Evolutionary conservation across 2,329 filamentous ascomycete genomes (phyloP).

Genomic region (Ophiobolus disseminans): DNA sequence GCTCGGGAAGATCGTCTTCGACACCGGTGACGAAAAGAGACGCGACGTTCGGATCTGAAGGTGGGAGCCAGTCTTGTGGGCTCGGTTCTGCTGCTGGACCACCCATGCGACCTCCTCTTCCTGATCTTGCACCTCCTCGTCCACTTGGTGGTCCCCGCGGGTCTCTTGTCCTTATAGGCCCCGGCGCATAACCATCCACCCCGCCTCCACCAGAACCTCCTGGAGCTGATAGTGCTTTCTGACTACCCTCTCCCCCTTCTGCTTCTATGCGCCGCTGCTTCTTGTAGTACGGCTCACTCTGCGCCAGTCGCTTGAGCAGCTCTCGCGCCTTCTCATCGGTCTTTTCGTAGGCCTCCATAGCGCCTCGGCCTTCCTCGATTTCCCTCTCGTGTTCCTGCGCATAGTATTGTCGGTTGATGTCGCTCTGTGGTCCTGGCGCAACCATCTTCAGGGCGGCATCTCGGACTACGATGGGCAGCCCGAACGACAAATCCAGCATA

Average conservation of each 20-base stretch:
- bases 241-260: slow-evolving; percentile 53
- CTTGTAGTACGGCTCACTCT: slow-evolving; percentile 94
- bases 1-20: slow-evolving; percentile 93
- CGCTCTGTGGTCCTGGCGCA: slow-evolving; percentile 87
- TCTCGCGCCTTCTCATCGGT: slow-evolving; percentile 97
- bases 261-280: slow-evolving; percentile 78
- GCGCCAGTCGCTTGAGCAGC: slow-evolving; percentile 80
- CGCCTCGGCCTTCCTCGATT: slow-evolving; percentile 86
- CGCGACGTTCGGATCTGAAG: slow-evolving; percentile 82
- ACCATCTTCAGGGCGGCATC: slow-evolving; percentile 99
- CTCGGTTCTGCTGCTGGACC: slow-evolving; percentile 76
- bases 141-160: slow-evolving; percentile 48
- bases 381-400: slow-evolving; percentile 96
- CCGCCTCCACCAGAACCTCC: slow-evolving; percentile 35
- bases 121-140: slow-evolving; percentile 50
- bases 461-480: slow-evolving; percentile 89
- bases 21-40: slow-evolving; percentile 95
- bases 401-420: slow-evolving; percentile 96
- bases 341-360: slow-evolving; percentile 89
- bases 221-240: slow-evolving; percentile 53
- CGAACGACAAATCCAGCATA: slow-evolving; percentile 97
- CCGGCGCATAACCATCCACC: slow-evolving; percentile 57
- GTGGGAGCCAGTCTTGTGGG: slow-evolving; percentile 85
- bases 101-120: slow-evolving; percentile 56
- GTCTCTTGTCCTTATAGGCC: slow-evolving; percentile 80